Evolutionary conservation across 140 eudicot species (phyloP).

Genomic region (Bidens hawaiensis): DNA sequence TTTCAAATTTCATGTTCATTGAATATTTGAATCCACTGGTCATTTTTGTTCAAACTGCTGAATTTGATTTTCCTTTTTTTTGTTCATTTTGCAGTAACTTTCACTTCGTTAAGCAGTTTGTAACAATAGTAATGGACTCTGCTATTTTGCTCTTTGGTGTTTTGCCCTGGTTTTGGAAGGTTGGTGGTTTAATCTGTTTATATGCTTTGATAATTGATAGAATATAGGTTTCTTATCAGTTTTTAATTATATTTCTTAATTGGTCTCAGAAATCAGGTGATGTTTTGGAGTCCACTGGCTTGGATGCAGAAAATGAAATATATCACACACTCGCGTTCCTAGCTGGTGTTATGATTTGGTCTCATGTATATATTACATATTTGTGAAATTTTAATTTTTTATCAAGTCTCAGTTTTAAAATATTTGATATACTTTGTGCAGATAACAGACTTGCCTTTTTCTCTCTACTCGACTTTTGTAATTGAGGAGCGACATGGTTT

Average conservation of each 20-base stretch:
- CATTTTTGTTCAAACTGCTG: not conserved
- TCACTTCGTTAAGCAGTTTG: constrained; percentile 82
- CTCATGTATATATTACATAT: constrained; percentile 63
- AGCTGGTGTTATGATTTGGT: constrained; percentile 94
- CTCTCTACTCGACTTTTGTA: constrained; percentile 91
- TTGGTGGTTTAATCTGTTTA: constrained; percentile 23
- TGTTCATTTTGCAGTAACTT: constrained; percentile 48
- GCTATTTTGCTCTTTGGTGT: constrained; percentile 71
- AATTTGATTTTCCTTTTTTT: not conserved
- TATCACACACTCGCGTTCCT: constrained; percentile 79
- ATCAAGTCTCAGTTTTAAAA: no score
- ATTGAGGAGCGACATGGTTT: constrained; percentile 97
- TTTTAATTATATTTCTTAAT: constrained; percentile 10
- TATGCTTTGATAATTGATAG: not conserved
- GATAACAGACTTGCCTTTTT: constrained; percentile 97
- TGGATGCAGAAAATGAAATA: constrained; percentile 82
- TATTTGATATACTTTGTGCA: constrained; percentile 28
- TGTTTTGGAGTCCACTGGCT: constrained; percentile 50
- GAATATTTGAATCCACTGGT: not conserved
- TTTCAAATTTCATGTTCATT: not conserved
- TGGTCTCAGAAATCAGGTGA: constrained; percentile 67
- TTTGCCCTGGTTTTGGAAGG: constrained; percentile 98
- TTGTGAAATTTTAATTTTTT: not conserved
- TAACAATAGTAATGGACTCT: constrained; percentile 76
- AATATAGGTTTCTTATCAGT: not conserved